phyloP scores from a whole-genome alignment of 306 rosid genomes.

The Rosa rugosa region DNA sequence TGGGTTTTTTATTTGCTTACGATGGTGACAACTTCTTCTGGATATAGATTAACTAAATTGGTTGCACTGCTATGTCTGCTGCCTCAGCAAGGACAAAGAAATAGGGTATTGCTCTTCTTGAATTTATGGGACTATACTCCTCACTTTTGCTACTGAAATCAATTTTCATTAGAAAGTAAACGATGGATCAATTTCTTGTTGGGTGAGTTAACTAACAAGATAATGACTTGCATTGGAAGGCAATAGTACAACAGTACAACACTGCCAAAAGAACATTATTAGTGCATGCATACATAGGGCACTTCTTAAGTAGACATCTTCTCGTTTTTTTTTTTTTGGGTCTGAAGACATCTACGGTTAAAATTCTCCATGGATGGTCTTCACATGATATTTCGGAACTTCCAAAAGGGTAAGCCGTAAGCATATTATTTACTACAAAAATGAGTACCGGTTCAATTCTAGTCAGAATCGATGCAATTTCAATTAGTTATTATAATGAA shows the following conservation, averaged over 20 bases:
- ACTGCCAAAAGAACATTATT: background rate
- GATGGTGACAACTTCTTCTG: conserved; percentile 6
- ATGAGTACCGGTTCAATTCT: no score
- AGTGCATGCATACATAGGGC: background rate
- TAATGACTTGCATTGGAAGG: background rate
- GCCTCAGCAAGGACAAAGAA: background rate
- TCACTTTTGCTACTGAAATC: background rate
- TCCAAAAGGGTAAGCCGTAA: no score
- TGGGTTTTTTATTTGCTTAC: conserved; percentile 6
- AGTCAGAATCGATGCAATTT: no score
- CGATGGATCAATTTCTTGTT: background rate
- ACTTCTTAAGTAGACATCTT: background rate
- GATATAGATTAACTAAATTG: background rate
- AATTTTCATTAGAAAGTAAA: background rate
- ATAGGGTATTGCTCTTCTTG: background rate
- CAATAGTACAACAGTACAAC: background rate
- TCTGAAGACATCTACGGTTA: no score
- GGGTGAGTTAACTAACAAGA: background rate
- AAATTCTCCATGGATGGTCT: no score
- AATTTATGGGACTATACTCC: background rate
- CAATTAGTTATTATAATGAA: no score
- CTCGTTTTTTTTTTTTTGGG: no score
- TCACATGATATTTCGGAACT: no score
- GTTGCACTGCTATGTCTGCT: background rate
- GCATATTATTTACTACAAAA: no score